Conservation (phyloP, 139 green algal species). For the Edaphochlamys debaryana region DNA sequence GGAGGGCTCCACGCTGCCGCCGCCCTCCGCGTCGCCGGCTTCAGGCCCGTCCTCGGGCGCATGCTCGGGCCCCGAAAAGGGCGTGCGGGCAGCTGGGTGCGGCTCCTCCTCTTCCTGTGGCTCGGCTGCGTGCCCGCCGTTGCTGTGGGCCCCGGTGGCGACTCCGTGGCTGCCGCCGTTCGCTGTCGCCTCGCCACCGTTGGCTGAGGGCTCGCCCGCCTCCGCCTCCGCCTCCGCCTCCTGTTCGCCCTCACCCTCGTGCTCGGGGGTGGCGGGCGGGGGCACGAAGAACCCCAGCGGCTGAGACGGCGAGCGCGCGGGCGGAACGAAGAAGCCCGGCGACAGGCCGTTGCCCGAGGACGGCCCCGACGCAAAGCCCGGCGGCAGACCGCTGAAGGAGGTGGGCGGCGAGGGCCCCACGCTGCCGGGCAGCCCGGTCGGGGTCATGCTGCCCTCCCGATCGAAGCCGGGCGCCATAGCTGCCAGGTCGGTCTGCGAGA, state of each 20-base stretch:
- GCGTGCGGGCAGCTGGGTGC: too few relatives aligned
- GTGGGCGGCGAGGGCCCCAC: too few relatives aligned
- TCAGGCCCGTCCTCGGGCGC: too few relatives aligned
- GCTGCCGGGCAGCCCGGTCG: neutral
- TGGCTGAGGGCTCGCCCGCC: too few relatives aligned
- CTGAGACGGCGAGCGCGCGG: neutral
- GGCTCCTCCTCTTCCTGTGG: neutral
- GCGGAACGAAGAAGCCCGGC: neutral
- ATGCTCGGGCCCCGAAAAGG: too few relatives aligned
- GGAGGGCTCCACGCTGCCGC: too few relatives aligned
- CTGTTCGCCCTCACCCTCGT: neutral
- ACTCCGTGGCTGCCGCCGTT: too few relatives aligned
- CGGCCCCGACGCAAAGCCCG: neutral
- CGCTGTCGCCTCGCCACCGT: too few relatives aligned
- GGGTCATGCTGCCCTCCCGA: neutral
- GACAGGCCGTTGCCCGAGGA: neutral
- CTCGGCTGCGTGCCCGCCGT: too few relatives aligned
- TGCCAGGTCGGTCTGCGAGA: slow-evolving; percentile 12
- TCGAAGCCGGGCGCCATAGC: neutral
- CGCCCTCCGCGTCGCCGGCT: too few relatives aligned
- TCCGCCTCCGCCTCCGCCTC: neutral
- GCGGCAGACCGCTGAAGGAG: neutral
- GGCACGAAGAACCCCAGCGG: neutral
- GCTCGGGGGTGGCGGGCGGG: neutral
- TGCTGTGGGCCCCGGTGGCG: too few relatives aligned